Percentiles rank a stretch among this genome's conserved stretches.
These are phyloP conservation scores for Hamamelis virginiana DNA, from an alignment of 164 flowering plant genomes.

Conservation along the genomic window DNA sequence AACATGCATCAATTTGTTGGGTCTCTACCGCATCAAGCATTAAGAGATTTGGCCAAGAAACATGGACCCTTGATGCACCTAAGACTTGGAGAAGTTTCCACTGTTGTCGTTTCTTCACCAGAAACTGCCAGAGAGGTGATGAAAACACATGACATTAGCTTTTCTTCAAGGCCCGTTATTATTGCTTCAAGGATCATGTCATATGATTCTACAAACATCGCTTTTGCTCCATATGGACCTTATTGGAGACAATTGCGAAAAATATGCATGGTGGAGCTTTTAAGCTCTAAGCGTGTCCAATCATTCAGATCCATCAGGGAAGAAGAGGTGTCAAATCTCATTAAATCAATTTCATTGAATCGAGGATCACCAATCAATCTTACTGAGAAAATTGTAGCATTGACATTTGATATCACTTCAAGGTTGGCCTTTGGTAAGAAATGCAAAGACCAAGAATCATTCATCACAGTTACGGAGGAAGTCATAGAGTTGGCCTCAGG, in stretches of 20 bases:
- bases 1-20: slow-evolving; percentile 11
- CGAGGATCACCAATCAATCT: neutral
- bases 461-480: slow-evolving; percentile 20
- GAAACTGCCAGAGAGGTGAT: slow-evolving; percentile 10
- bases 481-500: slow-evolving; percentile 19
- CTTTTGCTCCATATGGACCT: neutral
- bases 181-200: slow-evolving; percentile 6
- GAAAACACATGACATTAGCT: slow-evolving; percentile 13
- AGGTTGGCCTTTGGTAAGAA: slow-evolving; percentile 41
- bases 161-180: slow-evolving; percentile 10
- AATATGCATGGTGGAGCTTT: too few species aligned
- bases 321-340: neutral
- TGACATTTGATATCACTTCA: slow-evolving; percentile 19
- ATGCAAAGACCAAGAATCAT: slow-evolving; percentile 28
- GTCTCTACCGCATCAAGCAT: neutral
- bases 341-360: neutral
- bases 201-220: slow-evolving; percentile 16
- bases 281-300: too few species aligned
- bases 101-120: slow-evolving; percentile 6
- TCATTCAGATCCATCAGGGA: too few species aligned
- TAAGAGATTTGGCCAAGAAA: slow-evolving; percentile 8
- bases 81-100: slow-evolving; percentile 9
- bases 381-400: slow-evolving; percentile 16
- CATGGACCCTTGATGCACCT: slow-evolving; percentile 16
- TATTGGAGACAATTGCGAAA: too few species aligned